Base-by-base conservation (phyloP, 495 filamentous ascomycete genomes). In the Trichoderma virens region DNA sequence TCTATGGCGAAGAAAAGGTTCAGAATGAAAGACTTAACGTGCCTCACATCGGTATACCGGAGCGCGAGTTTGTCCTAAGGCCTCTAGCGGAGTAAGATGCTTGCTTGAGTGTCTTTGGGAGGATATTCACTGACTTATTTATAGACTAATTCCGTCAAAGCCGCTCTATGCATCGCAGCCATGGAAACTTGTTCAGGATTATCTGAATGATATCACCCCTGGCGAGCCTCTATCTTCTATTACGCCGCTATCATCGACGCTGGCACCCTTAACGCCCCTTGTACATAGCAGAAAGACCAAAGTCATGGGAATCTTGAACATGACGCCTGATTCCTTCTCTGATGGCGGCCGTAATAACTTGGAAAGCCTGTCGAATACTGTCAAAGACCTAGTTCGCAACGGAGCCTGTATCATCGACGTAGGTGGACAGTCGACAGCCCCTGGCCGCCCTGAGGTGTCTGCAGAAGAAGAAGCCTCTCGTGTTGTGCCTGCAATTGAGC, bases 251-350 rank as follows among this genome's bases (percentile, higher is more conserved):
- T 85, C 85, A 2, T 66, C 79, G 8, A 68, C 71, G 54, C 79
- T 86, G 41, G 78, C 82, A 14, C 80, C 87, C 0, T 76, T 96
- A 6, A 82, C 84, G 45, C 80, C 89, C 27, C 83, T 88, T 35
- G 80, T 85, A 65, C 78, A 86, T 0, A 78, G 74, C 61, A 87
- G 90, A 51, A 78, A 77, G 54, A 97, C 93, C 2, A 84, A 86
- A 62, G 75, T 97, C 45, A 98, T 98, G 94, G 89, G 90, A 34
- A 95, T 98, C 68, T 81, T 97, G 61, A 98, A 98, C 77, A 79
- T 96, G 64, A 97, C 93, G 1, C 94, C 93, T 11, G 94, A 98
- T 79, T 98, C 94, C 43, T 98, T 98, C 80, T 97, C 93, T 14
- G 92, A 97, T 68, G 94, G 92, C 61, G 93, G 93, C 51, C 69